Evolutionary conservation across 257 asterid species (phyloP).

Genomic region (Linderniella brevidens): DNA sequence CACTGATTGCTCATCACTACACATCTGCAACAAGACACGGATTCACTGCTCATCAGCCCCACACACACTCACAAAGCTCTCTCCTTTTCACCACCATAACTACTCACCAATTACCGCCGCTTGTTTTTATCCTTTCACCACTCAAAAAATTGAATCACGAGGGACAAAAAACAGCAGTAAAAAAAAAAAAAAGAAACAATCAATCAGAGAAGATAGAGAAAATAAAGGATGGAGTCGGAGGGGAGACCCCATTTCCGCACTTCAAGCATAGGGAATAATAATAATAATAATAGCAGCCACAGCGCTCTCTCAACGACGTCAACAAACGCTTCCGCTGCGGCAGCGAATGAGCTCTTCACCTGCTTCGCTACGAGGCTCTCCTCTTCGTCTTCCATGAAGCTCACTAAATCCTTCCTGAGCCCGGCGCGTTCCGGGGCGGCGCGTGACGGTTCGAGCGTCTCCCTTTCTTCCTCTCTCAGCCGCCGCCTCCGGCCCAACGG

Average conservation of each 20-base stretch:
- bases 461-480: conserved; percentile 28
- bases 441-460: background rate
- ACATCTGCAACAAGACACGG: too few relatives aligned
- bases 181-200: too few relatives aligned
- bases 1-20: too few relatives aligned
- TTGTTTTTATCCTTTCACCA: too few relatives aligned
- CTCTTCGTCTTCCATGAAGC: conserved; percentile 16
- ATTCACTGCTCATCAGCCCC: too few relatives aligned
- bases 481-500: conserved; percentile 39
- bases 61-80: too few relatives aligned
- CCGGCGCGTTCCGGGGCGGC: conserved; percentile 19
- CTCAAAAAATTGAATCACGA: too few relatives aligned
- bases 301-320: background rate
- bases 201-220: too few relatives aligned
- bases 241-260: conserved; percentile 20
- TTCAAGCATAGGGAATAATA: too few relatives aligned
- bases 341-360: background rate
- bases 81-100: background rate
- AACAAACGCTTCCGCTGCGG: conserved; percentile 1
- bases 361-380: conserved; percentile 1
- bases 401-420: conserved; percentile 20
- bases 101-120: too few relatives aligned
- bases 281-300: too few relatives aligned
- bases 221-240: background rate
- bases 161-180: background rate